phyloP scores from a whole-genome alignment of 2,329 filamentous ascomycete species.

The Lachnellula willkommii region DNA sequence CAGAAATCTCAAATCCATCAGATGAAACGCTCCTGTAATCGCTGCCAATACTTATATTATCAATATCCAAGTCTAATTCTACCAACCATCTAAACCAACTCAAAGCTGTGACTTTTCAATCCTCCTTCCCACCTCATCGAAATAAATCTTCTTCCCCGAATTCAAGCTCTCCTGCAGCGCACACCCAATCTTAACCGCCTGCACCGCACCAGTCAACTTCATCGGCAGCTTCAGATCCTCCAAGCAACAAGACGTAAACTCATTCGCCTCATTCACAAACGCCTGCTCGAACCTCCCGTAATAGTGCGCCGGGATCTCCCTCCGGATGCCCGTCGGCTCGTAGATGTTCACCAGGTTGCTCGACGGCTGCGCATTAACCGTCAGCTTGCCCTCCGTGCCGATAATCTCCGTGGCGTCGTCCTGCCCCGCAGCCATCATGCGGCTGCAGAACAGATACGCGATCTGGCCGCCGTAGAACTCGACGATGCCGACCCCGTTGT shows the following conservation, averaged over 20 bases:
- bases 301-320: constrained; percentile 57
- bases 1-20: too few relatives aligned
- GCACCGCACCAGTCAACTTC: constrained; percentile 51
- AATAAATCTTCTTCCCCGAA: constrained; percentile 51
- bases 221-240: constrained; percentile 52
- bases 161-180: constrained; percentile 54
- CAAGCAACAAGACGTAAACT: constrained; percentile 55
- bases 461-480: constrained; percentile 61
- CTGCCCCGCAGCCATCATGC: constrained; percentile 65
- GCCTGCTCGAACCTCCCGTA: constrained; percentile 58
- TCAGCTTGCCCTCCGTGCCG: constrained; percentile 59
- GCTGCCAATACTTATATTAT: too few relatives aligned
- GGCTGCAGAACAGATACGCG: constrained; percentile 56
- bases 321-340: constrained; percentile 46
- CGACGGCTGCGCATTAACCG: constrained; percentile 54
- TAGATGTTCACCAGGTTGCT: constrained; percentile 51
- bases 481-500: constrained; percentile 59
- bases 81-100: neutral
- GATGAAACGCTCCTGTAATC: too few relatives aligned
- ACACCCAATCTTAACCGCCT: constrained; percentile 55
- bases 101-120: constrained; percentile 16
- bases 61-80: too few relatives aligned
- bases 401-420: constrained; percentile 64
- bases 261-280: constrained; percentile 58
- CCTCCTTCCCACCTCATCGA: constrained; percentile 47